Evolutionary conservation across 495 filamentous ascomycete species (phyloP).

Genomic region (Bacidia gigantensis): DNA sequence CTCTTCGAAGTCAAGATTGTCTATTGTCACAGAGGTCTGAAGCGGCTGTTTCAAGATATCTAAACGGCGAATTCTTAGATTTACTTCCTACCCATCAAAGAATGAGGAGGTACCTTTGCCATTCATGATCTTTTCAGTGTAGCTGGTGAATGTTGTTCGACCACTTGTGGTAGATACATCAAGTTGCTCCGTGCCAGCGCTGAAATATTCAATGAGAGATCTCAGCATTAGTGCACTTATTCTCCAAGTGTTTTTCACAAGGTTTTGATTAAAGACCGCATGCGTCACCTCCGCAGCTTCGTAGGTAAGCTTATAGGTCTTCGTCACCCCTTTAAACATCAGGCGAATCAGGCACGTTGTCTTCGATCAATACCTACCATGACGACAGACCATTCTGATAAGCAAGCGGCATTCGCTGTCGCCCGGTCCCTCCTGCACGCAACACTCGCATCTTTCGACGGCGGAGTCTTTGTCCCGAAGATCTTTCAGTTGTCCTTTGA

Average conservation of each 20-base stretch:
- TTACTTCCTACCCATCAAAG: background rate
- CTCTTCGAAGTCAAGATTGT: slow-evolving; percentile 73
- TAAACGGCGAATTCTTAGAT: slow-evolving; percentile 18
- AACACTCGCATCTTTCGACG: slow-evolving; percentile 78
- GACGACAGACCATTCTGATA: slow-evolving; percentile 70
- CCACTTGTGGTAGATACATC: slow-evolving; percentile 68
- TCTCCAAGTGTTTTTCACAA: slow-evolving; percentile 61
- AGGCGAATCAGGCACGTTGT: background rate
- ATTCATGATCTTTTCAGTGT: slow-evolving; percentile 76
- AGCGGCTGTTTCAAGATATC: slow-evolving; percentile 88
- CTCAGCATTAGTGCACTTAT: slow-evolving; percentile 61
- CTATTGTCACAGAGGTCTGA: slow-evolving; percentile 79
- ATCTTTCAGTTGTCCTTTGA: slow-evolving; percentile 49
- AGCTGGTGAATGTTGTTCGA: slow-evolving; percentile 74
- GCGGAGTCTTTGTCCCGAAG: slow-evolving; percentile 56
- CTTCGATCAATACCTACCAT: slow-evolving; percentile 40
- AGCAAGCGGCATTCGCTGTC: slow-evolving; percentile 65
- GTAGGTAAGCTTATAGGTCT: slow-evolving; percentile 84
- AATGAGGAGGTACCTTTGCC: slow-evolving; percentile 51
- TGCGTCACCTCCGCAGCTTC: slow-evolving; percentile 70
- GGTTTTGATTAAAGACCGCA: slow-evolving; percentile 66
- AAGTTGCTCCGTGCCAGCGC: slow-evolving; percentile 75
- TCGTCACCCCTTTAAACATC: slow-evolving; percentile 51
- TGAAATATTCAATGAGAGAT: slow-evolving; percentile 86
- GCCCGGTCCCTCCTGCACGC: slow-evolving; percentile 57